Evolutionary conservation across 225 moss, liverwort and hornwort species (phyloP).

Genomic region (Marchantia paleacea): DNA sequence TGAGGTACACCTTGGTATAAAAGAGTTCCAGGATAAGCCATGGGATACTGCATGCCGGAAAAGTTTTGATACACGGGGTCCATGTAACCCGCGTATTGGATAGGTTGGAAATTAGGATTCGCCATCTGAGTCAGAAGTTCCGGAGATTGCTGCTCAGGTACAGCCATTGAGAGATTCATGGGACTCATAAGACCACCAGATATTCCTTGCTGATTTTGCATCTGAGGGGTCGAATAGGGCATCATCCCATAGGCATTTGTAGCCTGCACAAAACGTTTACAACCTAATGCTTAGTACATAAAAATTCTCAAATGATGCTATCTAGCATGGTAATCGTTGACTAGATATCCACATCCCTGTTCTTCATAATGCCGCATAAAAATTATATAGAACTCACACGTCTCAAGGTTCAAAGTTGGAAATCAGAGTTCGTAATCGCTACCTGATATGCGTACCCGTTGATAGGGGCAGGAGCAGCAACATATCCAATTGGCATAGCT

Average conservation of each 20-base stretch:
- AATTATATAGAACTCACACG: too few species aligned
- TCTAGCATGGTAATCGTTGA: too few species aligned
- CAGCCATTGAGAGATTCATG: slow-evolving; percentile 36
- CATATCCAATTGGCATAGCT: slow-evolving; percentile 87
- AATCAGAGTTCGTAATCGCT: neutral
- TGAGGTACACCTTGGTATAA: slow-evolving; percentile 48
- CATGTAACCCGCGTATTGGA: slow-evolving; percentile 67
- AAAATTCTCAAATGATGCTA: neutral
- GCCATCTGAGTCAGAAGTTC: slow-evolving; percentile 61
- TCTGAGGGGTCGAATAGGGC: slow-evolving; percentile 39
- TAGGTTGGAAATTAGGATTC: slow-evolving; percentile 51
- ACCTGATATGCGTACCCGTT: slow-evolving; percentile 88
- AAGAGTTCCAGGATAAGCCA: slow-evolving; percentile 61
- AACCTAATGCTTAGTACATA: neutral
- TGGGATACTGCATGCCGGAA: slow-evolving; percentile 60
- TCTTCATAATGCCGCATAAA: too few species aligned
- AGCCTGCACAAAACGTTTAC: slow-evolving; percentile 22
- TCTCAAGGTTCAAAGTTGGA: too few species aligned
- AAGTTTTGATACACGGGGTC: slow-evolving; percentile 46
- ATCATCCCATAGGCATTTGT: slow-evolving; percentile 41
- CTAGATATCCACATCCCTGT: too few species aligned
- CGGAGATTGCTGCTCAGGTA: slow-evolving; percentile 65
- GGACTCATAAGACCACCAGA: slow-evolving; percentile 37
- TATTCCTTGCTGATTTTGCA: slow-evolving; percentile 41
- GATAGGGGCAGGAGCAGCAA: slow-evolving; percentile 64